A percentile compares a stretch with the other conserved stretches of the same genome.
Conservation (phyloP, 2,329 filamentous ascomycete genomes). For the Aciculosporium take region DNA sequence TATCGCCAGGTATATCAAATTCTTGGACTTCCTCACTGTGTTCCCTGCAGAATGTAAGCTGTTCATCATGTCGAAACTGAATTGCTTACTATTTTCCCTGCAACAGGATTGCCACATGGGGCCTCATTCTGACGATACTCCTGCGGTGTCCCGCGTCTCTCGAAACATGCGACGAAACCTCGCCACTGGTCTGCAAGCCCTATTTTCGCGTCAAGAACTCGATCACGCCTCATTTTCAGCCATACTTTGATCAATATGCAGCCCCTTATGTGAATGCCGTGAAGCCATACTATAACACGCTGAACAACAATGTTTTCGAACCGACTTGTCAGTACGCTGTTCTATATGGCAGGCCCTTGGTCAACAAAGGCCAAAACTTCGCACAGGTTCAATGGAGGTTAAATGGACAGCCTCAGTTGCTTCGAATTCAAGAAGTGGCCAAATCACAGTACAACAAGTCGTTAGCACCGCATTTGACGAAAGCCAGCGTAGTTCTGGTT, state of each 20-base stretch:
- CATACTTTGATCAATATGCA: slow-evolving; percentile 76
- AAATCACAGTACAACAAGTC: slow-evolving; percentile 53
- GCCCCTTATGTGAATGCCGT: slow-evolving; percentile 67
- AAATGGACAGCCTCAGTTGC: slow-evolving; percentile 60
- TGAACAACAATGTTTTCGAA: slow-evolving; percentile 50
- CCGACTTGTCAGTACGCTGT: slow-evolving; percentile 54
- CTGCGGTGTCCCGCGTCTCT: slow-evolving; percentile 67
- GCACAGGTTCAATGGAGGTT: slow-evolving; percentile 63
- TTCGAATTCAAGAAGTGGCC: slow-evolving; percentile 46
- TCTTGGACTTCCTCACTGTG: neutral
- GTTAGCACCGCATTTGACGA: slow-evolving; percentile 60
- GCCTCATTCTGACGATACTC: slow-evolving; percentile 63
- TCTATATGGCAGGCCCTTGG: slow-evolving; percentile 61
- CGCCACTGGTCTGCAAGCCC: slow-evolving; percentile 68
- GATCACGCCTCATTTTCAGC: slow-evolving; percentile 60
- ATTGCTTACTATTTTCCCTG: neutral
- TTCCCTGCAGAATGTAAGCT: neutral
- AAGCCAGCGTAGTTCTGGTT: slow-evolving; percentile 37
- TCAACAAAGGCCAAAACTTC: slow-evolving; percentile 53
- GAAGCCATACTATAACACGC: slow-evolving; percentile 57
- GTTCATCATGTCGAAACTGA: neutral
- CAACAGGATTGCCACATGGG: slow-evolving; percentile 67
- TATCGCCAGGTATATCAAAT: slow-evolving; percentile 35
- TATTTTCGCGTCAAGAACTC: slow-evolving; percentile 55
- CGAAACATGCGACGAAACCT: slow-evolving; percentile 51